A percentile compares a stretch with the other conserved stretches of the same genome.
phyloP scores from a whole-genome alignment of 2,329 filamentous ascomycete species.

The Rhynchosporium graminicola region DNA sequence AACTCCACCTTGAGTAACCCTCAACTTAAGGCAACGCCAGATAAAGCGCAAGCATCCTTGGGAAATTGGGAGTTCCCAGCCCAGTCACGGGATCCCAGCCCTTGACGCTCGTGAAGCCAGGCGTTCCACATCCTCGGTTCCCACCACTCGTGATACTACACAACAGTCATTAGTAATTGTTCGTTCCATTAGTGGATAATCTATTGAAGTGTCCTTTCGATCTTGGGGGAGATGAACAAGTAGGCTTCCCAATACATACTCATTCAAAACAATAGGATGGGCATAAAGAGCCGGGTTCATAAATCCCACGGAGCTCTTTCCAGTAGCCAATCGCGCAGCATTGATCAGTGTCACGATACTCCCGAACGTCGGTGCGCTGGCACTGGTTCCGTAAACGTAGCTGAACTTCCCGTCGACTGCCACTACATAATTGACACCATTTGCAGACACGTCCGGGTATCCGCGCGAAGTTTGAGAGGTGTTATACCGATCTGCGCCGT shows the following conservation, averaged over 20 bases:
- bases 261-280: conserved; percentile 37
- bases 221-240: no score
- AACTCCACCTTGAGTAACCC: background rate
- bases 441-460: conserved; percentile 39
- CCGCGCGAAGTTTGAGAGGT: conserved; percentile 46
- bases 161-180: no score
- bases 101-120: conserved; percentile 39
- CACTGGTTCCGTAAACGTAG: conserved; percentile 52
- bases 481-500: conserved; percentile 48
- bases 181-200: no score
- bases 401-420: conserved; percentile 46
- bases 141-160: conserved; percentile 35
- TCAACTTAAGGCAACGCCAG: conserved; percentile 22
- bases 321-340: conserved; percentile 43
- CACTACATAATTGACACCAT: conserved; percentile 48
- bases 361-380: conserved; percentile 45
- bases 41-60: conserved; percentile 37
- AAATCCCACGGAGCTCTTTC: conserved; percentile 46
- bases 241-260: no score
- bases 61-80: conserved; percentile 55
- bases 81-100: conserved; percentile 43
- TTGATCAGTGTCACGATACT: conserved; percentile 47
- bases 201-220: no score
- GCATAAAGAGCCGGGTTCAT: conserved; percentile 44
- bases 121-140: conserved; percentile 36